Base-by-base conservation (phyloP, 148 eudicot genomes). In the Pouteria glomerata region DNA sequence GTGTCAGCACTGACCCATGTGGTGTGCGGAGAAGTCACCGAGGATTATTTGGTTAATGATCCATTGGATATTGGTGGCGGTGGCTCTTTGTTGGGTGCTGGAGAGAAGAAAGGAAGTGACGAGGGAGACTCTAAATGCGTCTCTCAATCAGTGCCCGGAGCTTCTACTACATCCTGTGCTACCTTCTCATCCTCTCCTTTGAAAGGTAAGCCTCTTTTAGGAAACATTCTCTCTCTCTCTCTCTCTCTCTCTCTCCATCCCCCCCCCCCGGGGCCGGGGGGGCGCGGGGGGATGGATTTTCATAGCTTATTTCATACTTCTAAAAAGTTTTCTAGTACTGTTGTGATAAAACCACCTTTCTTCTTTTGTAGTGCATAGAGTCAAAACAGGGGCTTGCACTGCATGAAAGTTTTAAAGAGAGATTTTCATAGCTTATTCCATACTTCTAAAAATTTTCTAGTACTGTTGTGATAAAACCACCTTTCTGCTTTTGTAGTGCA, bases 1-100 rank as follows among this genome's bases (percentile, higher is more conserved):
- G 96, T 90, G 29, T 84, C 90, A 1, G 96, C 92, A 18, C 82
- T 90, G 26, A 79, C 90, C 4, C 92, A 68, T 56, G 96, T 90
- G 48, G 82, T 88, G 27, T 73, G 92, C 1, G 87, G 92, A 26
- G 81, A 66, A 57, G 39, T 31, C 35, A 31, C 37, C 13, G n/a
- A 33, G 8, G 73, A 30, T 66, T 31, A n/a, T n/a, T n/a, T n/a
- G n/a, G n/a, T 57, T 24, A 7, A 23, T 44, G 6, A 21, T 26
- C 41, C 11, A 27, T 27, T 2, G 52, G 56, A 5, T 29, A 8
- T 39, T 8, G 2, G 68, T 35, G 29, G 57, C 0, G 31, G 45
- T 0, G 6, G 61, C 50, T 81, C 63, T 50, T 27, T 33, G 39
- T 56, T 59, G 15, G 67, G 73, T 10, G 66, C 35, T 37, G 71